phyloP scores from a whole-genome alignment of 148 eudicot genomes.

The Talinum fruticosum region DNA sequence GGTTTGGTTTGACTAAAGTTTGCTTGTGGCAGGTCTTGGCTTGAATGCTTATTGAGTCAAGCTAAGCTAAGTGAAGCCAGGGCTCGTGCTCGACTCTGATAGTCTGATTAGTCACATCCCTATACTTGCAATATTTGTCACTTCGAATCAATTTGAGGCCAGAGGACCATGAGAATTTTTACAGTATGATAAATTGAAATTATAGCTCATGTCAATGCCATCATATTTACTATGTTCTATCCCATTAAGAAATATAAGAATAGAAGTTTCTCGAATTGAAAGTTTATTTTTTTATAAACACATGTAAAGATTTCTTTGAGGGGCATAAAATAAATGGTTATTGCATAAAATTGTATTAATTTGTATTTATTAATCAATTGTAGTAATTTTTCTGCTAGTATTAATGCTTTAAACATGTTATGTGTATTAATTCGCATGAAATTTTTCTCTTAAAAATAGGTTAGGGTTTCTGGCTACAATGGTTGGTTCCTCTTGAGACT shows the following conservation, averaged over 20 bases:
- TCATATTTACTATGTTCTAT: too few species aligned
- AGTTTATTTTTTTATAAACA: too few species aligned
- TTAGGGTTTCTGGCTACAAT: constrained; percentile 85
- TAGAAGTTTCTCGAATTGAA: too few species aligned
- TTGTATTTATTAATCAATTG: too few species aligned
- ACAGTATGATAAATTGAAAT: background rate
- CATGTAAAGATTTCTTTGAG: too few species aligned
- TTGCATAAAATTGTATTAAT: too few species aligned
- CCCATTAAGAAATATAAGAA: too few species aligned
- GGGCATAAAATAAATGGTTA: too few species aligned
- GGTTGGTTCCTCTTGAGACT: constrained; percentile 98
- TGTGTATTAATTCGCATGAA: too few species aligned
- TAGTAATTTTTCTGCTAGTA: too few species aligned
- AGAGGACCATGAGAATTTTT: background rate
- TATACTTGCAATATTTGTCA: background rate
- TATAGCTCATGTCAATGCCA: background rate
- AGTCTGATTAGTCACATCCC: background rate
- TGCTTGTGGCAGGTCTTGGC: background rate
- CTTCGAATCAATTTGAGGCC: background rate
- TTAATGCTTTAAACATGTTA: too few species aligned
- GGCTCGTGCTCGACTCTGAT: too few species aligned
- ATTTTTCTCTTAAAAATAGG: constrained; percentile 41
- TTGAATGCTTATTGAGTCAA: background rate
- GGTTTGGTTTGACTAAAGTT: background rate
- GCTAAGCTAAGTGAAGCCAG: background rate